Percentiles rank a stretch among this genome's conserved stretches.
Conservation (phyloP, 2,329 filamentous ascomycete species). For the Botryotinia convoluta region DNA sequence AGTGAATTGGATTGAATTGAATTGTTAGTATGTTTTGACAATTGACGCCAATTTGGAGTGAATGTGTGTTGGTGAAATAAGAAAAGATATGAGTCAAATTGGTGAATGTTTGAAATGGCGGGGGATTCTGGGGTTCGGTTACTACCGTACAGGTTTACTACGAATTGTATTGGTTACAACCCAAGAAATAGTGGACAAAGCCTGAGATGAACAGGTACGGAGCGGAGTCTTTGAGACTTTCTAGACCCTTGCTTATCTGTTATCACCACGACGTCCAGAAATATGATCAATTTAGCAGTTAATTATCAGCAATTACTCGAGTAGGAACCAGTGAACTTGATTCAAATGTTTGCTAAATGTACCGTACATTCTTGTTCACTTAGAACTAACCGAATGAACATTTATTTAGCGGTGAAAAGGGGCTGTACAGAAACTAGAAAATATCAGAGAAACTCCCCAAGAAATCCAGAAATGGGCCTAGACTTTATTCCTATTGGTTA, state of each 20-base stretch:
- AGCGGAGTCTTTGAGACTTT: background rate
- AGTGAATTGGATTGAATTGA: background rate
- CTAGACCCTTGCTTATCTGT: background rate
- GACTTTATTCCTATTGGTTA: background rate
- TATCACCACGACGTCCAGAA: background rate
- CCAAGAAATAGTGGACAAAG: background rate
- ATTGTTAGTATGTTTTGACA: background rate
- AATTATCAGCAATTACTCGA: background rate
- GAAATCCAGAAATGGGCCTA: background rate
- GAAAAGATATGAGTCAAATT: background rate
- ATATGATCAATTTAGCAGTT: background rate
- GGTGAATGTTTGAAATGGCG: constrained; percentile 10
- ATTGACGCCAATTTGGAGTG: background rate
- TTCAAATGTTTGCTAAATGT: background rate
- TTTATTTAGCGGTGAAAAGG: background rate
- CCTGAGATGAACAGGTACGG: background rate
- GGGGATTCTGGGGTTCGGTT: background rate
- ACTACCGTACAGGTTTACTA: background rate
- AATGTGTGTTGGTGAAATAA: background rate
- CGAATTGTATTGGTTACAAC: background rate
- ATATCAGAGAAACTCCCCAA: background rate
- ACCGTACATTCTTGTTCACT: background rate
- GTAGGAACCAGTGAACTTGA: background rate
- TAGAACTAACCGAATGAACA: background rate
- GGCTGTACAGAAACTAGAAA: background rate